A percentile compares a stretch with the other conserved stretches of the same genome.
Evolutionary conservation across 1,284 basidiomycete species (phyloP).

Genomic region (Xerocomus nothofagi): DNA sequence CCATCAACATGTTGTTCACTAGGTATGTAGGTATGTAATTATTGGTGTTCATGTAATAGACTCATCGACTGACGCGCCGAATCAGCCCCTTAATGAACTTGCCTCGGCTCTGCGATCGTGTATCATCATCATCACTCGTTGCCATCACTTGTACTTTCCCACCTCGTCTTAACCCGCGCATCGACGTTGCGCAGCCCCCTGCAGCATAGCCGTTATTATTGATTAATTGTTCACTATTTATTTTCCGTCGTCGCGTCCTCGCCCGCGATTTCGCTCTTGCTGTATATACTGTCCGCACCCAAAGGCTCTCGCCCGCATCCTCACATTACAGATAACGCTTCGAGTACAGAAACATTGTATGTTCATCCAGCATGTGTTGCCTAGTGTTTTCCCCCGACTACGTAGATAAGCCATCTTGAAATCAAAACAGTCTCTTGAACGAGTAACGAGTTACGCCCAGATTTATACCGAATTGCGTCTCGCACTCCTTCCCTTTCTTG

Average conservation of each 20-base stretch:
- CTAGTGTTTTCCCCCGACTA: constrained; percentile 4
- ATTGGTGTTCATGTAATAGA: background rate
- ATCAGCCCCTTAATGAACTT: constrained; percentile 18
- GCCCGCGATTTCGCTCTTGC: constrained; percentile 16
- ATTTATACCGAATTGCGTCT: constrained; percentile 72
- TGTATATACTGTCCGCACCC: constrained; percentile 20
- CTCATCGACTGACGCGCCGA: constrained; percentile 13
- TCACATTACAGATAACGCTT: constrained; percentile 15
- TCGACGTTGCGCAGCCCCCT: constrained; percentile 11
- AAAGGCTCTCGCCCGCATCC: constrained; percentile 16
- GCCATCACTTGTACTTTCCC: constrained; percentile 11
- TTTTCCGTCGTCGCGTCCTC: constrained; percentile 16
- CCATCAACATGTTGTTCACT: constrained; percentile 62
- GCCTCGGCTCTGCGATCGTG: constrained; percentile 20
- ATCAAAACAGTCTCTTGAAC: constrained; percentile 1
- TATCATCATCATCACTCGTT: constrained; percentile 18
- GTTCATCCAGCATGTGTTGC: constrained; percentile 21
- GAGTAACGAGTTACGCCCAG: too few relatives aligned
- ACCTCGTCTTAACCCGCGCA: constrained; percentile 11
- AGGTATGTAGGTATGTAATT: constrained; percentile 32
- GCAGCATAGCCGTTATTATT: constrained; percentile 39
- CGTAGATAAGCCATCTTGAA: constrained; percentile 27
- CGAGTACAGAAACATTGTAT: constrained; percentile 27
- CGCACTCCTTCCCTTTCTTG: constrained; percentile 71
- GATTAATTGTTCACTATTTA: constrained; percentile 37